Evolutionary conservation across 768 basidiomycete species (phyloP).

Genomic region (Pleurotus pulmonarius): DNA sequence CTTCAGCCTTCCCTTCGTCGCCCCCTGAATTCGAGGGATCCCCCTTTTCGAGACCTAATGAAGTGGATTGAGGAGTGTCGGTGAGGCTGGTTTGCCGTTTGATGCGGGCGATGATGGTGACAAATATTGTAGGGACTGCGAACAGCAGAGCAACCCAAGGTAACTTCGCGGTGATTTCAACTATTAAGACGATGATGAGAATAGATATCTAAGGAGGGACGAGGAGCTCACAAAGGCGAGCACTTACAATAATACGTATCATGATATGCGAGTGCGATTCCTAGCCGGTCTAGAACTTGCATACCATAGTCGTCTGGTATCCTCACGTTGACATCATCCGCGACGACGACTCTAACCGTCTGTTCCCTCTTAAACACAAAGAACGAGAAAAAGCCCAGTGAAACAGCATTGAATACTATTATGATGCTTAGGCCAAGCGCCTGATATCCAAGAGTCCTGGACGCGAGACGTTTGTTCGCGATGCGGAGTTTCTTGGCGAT

Average conservation of each 20-base stretch:
- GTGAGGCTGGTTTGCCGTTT: background rate
- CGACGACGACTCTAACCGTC: constrained; percentile 5
- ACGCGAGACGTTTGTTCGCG: constrained; percentile 7
- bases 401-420: constrained; percentile 6
- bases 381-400: constrained; percentile 10
- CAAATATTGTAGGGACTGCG: background rate
- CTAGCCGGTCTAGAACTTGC: constrained; percentile 7
- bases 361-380: constrained; percentile 11
- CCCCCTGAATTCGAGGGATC: too few relatives aligned
- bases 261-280: constrained; percentile 11
- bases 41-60: too few relatives aligned
- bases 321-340: background rate
- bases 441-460: constrained; percentile 10
- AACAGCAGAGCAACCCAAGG: background rate
- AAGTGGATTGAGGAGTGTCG: too few relatives aligned
- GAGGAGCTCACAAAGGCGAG: too few relatives aligned
- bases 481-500: constrained; percentile 11
- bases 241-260: constrained; percentile 12
- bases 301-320: constrained; percentile 2
- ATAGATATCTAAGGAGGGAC: too few relatives aligned
- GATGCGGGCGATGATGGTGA: background rate
- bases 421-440: constrained; percentile 4
- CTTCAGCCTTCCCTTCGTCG: too few relatives aligned
- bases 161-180: background rate
- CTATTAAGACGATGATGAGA: background rate